Percentiles rank a stretch among this genome's conserved stretches.
Conservation (phyloP, 495 filamentous ascomycete genomes). For the Aspergillus hancockii region DNA sequence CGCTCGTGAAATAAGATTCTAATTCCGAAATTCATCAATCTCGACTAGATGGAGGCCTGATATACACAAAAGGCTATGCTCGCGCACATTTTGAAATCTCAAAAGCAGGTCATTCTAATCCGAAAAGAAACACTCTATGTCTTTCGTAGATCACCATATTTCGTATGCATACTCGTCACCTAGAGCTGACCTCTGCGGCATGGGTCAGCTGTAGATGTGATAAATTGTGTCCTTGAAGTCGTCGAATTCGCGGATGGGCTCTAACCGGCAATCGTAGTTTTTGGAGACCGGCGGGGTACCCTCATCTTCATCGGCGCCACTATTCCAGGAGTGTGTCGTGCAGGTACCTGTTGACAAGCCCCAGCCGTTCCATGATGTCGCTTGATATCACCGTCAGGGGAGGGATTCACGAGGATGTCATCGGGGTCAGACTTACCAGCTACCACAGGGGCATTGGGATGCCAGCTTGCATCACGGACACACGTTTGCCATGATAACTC, state of each 20-base stretch:
- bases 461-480: constrained; percentile 93
- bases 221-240: constrained; percentile 24
- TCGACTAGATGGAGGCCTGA: neutral
- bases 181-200: neutral
- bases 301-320: constrained; percentile 63
- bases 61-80: constrained; percentile 2
- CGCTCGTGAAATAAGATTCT: neutral
- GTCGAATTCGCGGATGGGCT: constrained; percentile 32
- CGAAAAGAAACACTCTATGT: neutral
- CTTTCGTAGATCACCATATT: constrained; percentile 12
- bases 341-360: constrained; percentile 70
- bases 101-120: neutral
- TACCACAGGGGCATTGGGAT: constrained; percentile 84
- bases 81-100: neutral
- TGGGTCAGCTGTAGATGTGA: constrained; percentile 12
- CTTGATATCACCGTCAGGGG: constrained; percentile 41
- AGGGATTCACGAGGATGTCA: neutral
- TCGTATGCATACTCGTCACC: constrained; percentile 29
- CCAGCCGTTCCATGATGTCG: constrained; percentile 79
- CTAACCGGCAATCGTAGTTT: constrained; percentile 58
- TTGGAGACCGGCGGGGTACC: constrained; percentile 60
- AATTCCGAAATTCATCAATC: neutral
- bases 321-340: constrained; percentile 75
- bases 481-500: constrained; percentile 69
- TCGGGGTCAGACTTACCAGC: constrained; percentile 61